Percentiles rank a stretch among this genome's conserved stretches.
Conservation (phyloP, 2,329 filamentous ascomycete genomes). For the Penicillium oxalicum region DNA sequence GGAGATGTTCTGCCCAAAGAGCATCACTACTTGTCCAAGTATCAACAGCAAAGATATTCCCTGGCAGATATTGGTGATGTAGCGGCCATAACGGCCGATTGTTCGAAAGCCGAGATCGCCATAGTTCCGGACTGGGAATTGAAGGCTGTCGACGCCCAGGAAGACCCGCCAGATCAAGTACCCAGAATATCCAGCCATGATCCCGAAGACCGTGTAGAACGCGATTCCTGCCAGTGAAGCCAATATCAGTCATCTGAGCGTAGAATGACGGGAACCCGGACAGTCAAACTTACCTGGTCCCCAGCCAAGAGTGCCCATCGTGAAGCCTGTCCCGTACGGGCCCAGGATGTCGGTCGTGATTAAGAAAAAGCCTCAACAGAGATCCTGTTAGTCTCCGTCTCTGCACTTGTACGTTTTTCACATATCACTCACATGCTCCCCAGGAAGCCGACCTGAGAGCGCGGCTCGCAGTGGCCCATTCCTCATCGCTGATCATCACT, state of each 20-base stretch:
- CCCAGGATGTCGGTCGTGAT: slow-evolving; percentile 40
- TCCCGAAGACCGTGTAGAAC: slow-evolving; percentile 24
- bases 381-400: background rate
- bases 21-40: slow-evolving; percentile 49
- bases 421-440: slow-evolving; percentile 10
- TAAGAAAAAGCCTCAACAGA: slow-evolving; percentile 23
- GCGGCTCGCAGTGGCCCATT: slow-evolving; percentile 19
- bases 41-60: slow-evolving; percentile 44
- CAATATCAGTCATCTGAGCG: background rate
- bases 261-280: background rate
- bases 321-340: slow-evolving; percentile 20
- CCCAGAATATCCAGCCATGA: slow-evolving; percentile 28
- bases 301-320: slow-evolving; percentile 17
- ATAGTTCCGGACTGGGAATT: slow-evolving; percentile 38
- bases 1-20: slow-evolving; percentile 50
- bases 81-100: slow-evolving; percentile 32
- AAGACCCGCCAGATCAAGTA: slow-evolving; percentile 39
- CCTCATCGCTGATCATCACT: slow-evolving; percentile 15
- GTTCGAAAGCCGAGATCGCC: slow-evolving; percentile 40
- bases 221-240: slow-evolving; percentile 11
- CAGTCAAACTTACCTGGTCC: slow-evolving; percentile 9
- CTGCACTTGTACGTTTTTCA: no score
- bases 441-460: slow-evolving; percentile 11
- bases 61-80: slow-evolving; percentile 37
- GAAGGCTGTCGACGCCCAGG: slow-evolving; percentile 36